Base-by-base conservation (phyloP, 202 grass and related monocot genomes). In the Elaeis oleifera region DNA sequence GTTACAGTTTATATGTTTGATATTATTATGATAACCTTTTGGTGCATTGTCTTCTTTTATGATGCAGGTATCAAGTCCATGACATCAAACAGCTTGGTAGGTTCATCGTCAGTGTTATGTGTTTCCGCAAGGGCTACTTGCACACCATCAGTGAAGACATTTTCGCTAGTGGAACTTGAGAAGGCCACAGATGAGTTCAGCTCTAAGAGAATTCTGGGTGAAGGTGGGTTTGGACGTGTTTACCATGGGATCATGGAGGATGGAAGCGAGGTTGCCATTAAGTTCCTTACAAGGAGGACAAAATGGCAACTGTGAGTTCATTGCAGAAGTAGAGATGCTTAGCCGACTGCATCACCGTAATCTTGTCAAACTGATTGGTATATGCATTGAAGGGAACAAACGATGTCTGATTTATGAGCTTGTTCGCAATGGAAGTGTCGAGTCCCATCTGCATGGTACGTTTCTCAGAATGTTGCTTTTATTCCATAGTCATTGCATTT, bases 391-490 rank as follows among this genome's bases (percentile, higher is more conserved):
- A 51, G 77, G 63, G 31, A 58, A 23, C 39, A 99, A 84, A 79
- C 92, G 85, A 60, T 99, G 94, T 68, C 79, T 99, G 32, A 85
- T 99, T 54, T 99, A 89, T 73, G 94, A 99, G 78, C 82, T 99
- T 73, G 75, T 99, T 64, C 79, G 72, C 60, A 94, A 94, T 71
- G 88, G 94, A 59, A 99, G 94, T 75, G 88, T 99, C 28, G 94
- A 94, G 56, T 94, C 94, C 14, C 94, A 94, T 78, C 94, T 99
- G 53, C 94, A 99, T 76, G 94, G 88, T 99, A 94, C 58, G 61
- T 71, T 66, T 20, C 56, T 76, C 18, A 72, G 67, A 58, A 65
- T 68, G 36, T 44, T 44, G 36, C 36, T 44, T 44, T 44, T 44
- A 13, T 44, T 44, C 8, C 36, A 13, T 3, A 2, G 36, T 44